Base-by-base conservation (phyloP, 2,329 filamentous ascomycete species). In the Emericellopsis cladophorae region DNA sequence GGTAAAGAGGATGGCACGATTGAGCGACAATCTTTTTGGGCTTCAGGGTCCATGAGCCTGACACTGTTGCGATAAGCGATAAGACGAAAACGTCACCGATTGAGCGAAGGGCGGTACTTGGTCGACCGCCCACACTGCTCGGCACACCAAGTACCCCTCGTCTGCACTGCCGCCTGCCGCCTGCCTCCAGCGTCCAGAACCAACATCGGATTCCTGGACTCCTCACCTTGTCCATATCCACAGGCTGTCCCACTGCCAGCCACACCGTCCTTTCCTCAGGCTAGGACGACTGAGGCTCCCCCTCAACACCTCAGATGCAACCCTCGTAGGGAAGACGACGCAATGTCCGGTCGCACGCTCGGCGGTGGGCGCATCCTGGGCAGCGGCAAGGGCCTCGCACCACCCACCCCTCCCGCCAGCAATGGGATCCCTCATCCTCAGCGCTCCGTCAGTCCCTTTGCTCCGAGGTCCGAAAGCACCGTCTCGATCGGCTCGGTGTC, bases 311-410 rank as follows among this genome's bases (percentile, higher is more conserved):
- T 29, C 26, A 29, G 12, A 29, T 29, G 26, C 26, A 9, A 29
- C 3, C 26, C 8, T 29, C 4, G 6, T 9, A 29, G 26, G 26
- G 6, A 12, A 29, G 12, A 29, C 39, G 42, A 40, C 47, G 46
- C 53, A 60, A 94, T 94, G 87, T 83, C 87, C 53, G 74, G 75
- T 61, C 79, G 85, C 68, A 89, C 84, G 70, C 75, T 95, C 60
- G 90, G 90, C 63, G 89, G 90, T 64, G 90, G 90, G 60, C 80
- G 90, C 66, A 81, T 95, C 56, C 69, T 95, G 53, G 90, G 90
- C 54, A 93, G 75, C 65, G 87, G 86, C 54, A 87, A 82, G 62
- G 79, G 82, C 54, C 76, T 95, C 53, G 83, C 81, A 51, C 83
- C 86, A 53, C 70, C 74, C 22, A 54, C 62, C 39, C 55, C 64